Percentiles rank a stretch among this genome's conserved stretches.
Evolutionary conservation across 2,329 filamentous ascomycete species (phyloP).

Genomic region (Xylariales sp.): DNA sequence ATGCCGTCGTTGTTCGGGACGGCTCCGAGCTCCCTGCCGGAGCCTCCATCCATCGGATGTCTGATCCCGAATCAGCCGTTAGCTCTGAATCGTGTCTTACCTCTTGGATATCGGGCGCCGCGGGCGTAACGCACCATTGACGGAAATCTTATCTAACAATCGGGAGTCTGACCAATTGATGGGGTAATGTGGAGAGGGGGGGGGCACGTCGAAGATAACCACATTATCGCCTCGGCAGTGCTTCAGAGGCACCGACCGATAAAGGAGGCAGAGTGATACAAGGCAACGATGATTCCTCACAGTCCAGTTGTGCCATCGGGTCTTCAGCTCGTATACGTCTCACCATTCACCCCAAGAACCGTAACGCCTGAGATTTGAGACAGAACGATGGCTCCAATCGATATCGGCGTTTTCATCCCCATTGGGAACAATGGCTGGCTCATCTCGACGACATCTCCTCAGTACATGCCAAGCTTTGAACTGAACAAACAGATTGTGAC

Average conservation of each 20-base stretch:
- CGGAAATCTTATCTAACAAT: constrained; percentile 7
- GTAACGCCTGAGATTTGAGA: background rate
- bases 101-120: background rate
- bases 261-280: constrained; percentile 2
- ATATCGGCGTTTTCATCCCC: constrained; percentile 24
- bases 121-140: background rate
- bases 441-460: constrained; percentile 25
- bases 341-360: background rate
- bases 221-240: background rate
- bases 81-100: background rate
- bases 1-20: background rate
- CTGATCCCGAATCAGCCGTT: constrained; percentile 3
- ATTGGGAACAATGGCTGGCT: constrained; percentile 31
- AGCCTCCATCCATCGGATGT: constrained; percentile 7
- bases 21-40: background rate
- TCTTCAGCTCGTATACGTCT: background rate
- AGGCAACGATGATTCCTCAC: background rate
- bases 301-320: too few species aligned
- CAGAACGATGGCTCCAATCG: constrained; percentile 15
- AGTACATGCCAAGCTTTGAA: constrained; percentile 27
- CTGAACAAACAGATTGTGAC: constrained; percentile 26
- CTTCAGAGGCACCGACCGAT: constrained; percentile 3
- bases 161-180: constrained; percentile 1
- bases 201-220: constrained; percentile 8
- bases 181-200: background rate